Conservation (phyloP, 2,329 filamentous ascomycete species). For the Didymella arachidicola region DNA sequence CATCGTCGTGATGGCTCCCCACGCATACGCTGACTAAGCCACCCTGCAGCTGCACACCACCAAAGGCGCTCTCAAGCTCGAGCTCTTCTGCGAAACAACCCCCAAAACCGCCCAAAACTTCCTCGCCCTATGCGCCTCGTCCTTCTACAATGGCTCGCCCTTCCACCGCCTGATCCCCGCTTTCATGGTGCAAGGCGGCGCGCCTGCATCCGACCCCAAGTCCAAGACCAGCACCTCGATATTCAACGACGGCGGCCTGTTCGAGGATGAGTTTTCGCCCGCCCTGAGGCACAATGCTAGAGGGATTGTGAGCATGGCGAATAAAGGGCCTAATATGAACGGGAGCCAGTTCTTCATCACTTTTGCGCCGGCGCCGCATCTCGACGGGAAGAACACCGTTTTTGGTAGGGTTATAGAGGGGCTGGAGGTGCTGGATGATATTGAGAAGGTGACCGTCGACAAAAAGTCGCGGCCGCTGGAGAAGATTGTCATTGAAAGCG, state of each 20-base stretch:
- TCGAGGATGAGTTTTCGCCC: slow-evolving; percentile 82
- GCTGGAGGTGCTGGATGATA: slow-evolving; percentile 70
- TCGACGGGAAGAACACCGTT: slow-evolving; percentile 85
- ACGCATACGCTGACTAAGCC: slow-evolving; percentile 10
- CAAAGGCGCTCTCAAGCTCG: slow-evolving; percentile 89
- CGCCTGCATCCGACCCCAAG: slow-evolving; percentile 57
- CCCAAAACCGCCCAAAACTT: slow-evolving; percentile 95
- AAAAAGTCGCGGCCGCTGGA: slow-evolving; percentile 78
- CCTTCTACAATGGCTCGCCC: slow-evolving; percentile 76
- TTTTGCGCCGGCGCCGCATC: slow-evolving; percentile 77
- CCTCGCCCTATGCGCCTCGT: slow-evolving; percentile 81
- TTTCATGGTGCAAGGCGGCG: slow-evolving; percentile 84
- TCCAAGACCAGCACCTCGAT: slow-evolving; percentile 75
- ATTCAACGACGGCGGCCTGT: slow-evolving; percentile 64
- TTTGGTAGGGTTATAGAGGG: slow-evolving; percentile 74
- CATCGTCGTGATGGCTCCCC: not conserved
- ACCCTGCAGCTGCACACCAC: slow-evolving; percentile 76
- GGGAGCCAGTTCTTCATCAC: slow-evolving; percentile 84
- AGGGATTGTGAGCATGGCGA: slow-evolving; percentile 79
- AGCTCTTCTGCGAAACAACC: slow-evolving; percentile 93
- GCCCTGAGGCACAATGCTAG: slow-evolving; percentile 72
- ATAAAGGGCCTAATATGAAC: slow-evolving; percentile 76
- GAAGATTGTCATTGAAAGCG: slow-evolving; percentile 69
- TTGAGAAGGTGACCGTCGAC: slow-evolving; percentile 77
- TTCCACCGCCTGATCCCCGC: slow-evolving; percentile 81